Conservation (phyloP, 768 basidiomycete genomes). For the Hericium rajendrae region DNA sequence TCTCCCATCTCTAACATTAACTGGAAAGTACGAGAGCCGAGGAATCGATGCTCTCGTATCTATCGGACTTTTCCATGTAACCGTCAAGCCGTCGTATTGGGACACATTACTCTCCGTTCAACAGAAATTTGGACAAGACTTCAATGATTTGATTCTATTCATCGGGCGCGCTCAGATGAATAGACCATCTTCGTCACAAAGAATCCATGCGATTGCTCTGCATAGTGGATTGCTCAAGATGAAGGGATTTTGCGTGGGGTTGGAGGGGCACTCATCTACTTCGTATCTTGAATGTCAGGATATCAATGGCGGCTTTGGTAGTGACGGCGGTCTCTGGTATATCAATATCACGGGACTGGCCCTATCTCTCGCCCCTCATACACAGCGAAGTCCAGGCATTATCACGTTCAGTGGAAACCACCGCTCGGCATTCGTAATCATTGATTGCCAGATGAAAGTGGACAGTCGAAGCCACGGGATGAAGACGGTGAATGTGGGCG, state of each 20-base stretch:
- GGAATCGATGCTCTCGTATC: constrained; percentile 45
- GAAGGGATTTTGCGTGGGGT: constrained; percentile 70
- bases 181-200: constrained; percentile 6
- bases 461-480: constrained; percentile 1
- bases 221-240: constrained; percentile 51
- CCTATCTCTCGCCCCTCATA: constrained; percentile 70
- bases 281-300: constrained; percentile 70
- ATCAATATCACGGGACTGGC: constrained; percentile 65
- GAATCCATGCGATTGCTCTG: constrained; percentile 1
- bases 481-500: constrained; percentile 38
- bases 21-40: constrained; percentile 44
- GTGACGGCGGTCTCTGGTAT: constrained; percentile 43
- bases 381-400: constrained; percentile 24
- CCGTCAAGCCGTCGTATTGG: constrained; percentile 74
- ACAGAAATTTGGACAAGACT: constrained; percentile 84
- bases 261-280: constrained; percentile 66
- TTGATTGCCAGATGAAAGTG: constrained; percentile 49
- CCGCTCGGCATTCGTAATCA: constrained; percentile 73
- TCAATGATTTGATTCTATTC: constrained; percentile 66
- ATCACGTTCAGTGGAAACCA: constrained; percentile 47
- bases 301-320: constrained; percentile 53
- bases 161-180: constrained; percentile 48
- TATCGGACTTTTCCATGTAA: constrained; percentile 61
- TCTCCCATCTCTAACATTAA: constrained; percentile 56
- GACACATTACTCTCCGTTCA: constrained; percentile 78